phyloP scores from a whole-genome alignment of 495 filamentous ascomycete genomes.

The Penicillium mononematosum region DNA sequence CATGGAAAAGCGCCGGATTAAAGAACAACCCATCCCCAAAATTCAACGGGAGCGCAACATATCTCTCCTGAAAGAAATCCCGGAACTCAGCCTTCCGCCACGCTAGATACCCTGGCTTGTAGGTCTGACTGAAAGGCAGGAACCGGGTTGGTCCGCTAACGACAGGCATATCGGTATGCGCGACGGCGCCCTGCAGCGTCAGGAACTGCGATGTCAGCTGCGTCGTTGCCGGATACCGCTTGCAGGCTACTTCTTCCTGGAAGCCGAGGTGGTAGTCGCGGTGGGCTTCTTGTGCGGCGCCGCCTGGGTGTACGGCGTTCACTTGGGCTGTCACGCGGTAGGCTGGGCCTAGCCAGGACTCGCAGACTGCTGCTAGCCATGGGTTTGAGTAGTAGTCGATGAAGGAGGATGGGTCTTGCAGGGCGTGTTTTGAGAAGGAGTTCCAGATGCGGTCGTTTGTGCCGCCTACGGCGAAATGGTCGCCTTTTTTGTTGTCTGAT shows the following conservation, averaged over 20 bases:
- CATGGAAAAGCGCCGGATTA: slow-evolving; percentile 57
- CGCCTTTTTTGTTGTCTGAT: slow-evolving; percentile 37
- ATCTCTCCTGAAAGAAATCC: slow-evolving; percentile 46
- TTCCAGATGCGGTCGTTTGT: slow-evolving; percentile 59
- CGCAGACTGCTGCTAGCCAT: slow-evolving; percentile 45
- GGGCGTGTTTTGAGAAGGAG: slow-evolving; percentile 55
- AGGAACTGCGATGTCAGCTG: slow-evolving; percentile 50
- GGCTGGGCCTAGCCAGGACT: slow-evolving; percentile 51
- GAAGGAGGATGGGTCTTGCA: slow-evolving; percentile 46
- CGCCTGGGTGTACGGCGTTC: slow-evolving; percentile 56
- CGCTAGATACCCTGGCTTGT: slow-evolving; percentile 50
- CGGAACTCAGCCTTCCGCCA: slow-evolving; percentile 49
- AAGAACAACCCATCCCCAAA: slow-evolving; percentile 57
- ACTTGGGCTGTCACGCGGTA: slow-evolving; percentile 56
- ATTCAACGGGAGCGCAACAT: slow-evolving; percentile 45
- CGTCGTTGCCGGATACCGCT: slow-evolving; percentile 40
- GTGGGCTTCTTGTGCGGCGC: slow-evolving; percentile 50
- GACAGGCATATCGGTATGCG: slow-evolving; percentile 55
- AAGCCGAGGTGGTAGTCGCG: slow-evolving; percentile 60
- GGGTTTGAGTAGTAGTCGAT: slow-evolving; percentile 54
- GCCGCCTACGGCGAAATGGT: slow-evolving; percentile 52
- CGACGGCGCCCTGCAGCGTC: slow-evolving; percentile 57
- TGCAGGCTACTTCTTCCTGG: slow-evolving; percentile 37
- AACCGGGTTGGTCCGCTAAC: slow-evolving; percentile 53
- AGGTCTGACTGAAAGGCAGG: slow-evolving; percentile 54